Percentiles rank a stretch among this genome's conserved stretches.
Evolutionary conservation across 352 stramenopile species (phyloP).

Genomic region (Blastocystis sp.): DNA sequence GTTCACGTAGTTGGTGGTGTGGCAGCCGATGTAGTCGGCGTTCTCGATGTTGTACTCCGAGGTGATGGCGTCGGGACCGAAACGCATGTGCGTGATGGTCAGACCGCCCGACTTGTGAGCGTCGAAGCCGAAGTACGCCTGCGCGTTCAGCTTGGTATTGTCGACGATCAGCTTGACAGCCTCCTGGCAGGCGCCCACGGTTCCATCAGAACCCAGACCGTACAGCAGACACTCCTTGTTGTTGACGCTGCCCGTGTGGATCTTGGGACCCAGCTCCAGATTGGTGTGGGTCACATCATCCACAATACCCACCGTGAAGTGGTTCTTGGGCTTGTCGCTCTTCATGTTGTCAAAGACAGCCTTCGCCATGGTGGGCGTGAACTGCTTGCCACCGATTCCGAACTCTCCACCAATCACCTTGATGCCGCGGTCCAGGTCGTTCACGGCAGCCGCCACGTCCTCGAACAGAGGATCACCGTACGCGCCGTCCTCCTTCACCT

Average conservation of each 20-base stretch:
- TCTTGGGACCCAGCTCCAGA: constrained; percentile 61
- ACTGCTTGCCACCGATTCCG: constrained; percentile 65
- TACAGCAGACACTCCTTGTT: constrained; percentile 78
- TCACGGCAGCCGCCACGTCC: constrained; percentile 68
- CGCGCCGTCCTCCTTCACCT: constrained; percentile 65
- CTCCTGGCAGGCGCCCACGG: constrained; percentile 64
- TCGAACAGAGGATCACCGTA: constrained; percentile 66
- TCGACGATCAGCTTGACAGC: constrained; percentile 66
- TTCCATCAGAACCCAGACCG: constrained; percentile 71
- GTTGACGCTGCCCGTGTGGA: constrained; percentile 64
- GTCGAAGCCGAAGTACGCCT: constrained; percentile 66
- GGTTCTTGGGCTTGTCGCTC: constrained; percentile 61
- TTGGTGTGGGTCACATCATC: constrained; percentile 66
- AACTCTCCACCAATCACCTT: constrained; percentile 67
- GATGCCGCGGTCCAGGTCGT: constrained; percentile 60
- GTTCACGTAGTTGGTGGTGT: constrained; percentile 65
- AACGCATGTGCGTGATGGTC: constrained; percentile 62
- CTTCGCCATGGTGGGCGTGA: constrained; percentile 68
- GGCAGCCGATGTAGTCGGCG: constrained; percentile 65
- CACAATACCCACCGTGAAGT: constrained; percentile 73
- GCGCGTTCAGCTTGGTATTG: constrained; percentile 62
- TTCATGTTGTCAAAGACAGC: constrained; percentile 65
- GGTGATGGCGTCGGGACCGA: constrained; percentile 55
- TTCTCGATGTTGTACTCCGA: constrained; percentile 58
- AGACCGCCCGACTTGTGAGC: constrained; percentile 65